These are phyloP conservation scores for Candida maltosa DNA, from an alignment of 805 yeast genomes.

Conservation along the genomic window DNA sequence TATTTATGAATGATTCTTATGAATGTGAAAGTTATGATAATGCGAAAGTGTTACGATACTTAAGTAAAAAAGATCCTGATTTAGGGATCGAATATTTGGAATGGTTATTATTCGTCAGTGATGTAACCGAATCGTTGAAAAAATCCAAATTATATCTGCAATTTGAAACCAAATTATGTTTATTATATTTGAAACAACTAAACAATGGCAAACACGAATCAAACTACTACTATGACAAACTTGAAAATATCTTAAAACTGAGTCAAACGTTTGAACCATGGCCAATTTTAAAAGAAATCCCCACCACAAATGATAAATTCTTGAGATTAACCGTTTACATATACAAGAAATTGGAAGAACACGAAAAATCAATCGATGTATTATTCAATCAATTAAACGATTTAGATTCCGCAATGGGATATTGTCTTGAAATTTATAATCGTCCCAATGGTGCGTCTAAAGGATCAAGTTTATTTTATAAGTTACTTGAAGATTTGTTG, in stretches of 20 bases:
- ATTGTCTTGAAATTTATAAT: conserved; percentile 50
- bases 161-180: conserved; percentile 32
- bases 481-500: conserved; percentile 47
- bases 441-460: conserved; percentile 22
- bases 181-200: conserved; percentile 28
- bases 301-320: conserved; percentile 27
- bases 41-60: conserved; percentile 49
- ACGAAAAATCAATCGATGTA: conserved; percentile 60
- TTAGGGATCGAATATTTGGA: conserved; percentile 43
- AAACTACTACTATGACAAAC: conserved; percentile 22
- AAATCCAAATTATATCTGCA: conserved; percentile 16
- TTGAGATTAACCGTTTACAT: conserved; percentile 54
- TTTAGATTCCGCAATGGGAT: conserved; percentile 53
- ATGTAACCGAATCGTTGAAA: conserved; percentile 17
- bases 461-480: conserved; percentile 48
- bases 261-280: conserved; percentile 34
- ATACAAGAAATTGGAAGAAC: conserved; percentile 55
- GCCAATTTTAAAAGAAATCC: conserved; percentile 31
- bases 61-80: conserved; percentile 15
- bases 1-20: conserved; percentile 66
- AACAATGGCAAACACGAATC: conserved; percentile 8
- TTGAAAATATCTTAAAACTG: conserved; percentile 27
- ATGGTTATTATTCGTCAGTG: conserved; percentile 39
- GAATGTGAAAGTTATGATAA: conserved; percentile 59
- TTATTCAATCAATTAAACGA: conserved; percentile 57